Percentiles rank a stretch among this genome's conserved stretches.
Conservation (phyloP, 2,329 filamentous ascomycete species). For the Camillea tinctor region DNA sequence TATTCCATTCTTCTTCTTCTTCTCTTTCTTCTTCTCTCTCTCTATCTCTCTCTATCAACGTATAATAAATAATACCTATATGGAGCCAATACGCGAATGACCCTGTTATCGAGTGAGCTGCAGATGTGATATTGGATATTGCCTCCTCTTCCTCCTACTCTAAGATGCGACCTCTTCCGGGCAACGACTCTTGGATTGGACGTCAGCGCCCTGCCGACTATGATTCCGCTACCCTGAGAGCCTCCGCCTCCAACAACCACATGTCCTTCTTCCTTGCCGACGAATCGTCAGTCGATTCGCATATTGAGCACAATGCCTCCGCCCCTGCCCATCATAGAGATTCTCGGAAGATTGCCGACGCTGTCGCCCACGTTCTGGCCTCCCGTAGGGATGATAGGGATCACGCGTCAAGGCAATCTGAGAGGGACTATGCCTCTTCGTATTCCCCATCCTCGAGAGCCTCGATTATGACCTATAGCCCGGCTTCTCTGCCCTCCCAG, state of each 20-base stretch:
- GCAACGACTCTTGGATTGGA: conserved; percentile 41
- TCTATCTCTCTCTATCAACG: conserved; percentile 4
- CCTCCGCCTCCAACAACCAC: conserved; percentile 37
- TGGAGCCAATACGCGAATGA: neutral
- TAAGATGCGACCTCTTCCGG: conserved; percentile 46
- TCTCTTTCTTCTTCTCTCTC: neutral
- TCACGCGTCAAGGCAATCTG: conserved; percentile 10
- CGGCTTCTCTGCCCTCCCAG: conserved; percentile 29
- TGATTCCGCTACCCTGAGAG: conserved; percentile 34
- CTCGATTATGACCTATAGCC: conserved; percentile 33
- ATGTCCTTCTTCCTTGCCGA: conserved; percentile 54
- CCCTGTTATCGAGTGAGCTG: conserved; percentile 5
- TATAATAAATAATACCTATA: conserved; percentile 1
- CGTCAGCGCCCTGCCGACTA: conserved; percentile 41
- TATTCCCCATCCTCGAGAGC: conserved; percentile 32
- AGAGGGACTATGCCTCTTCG: conserved; percentile 17
- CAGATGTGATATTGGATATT: conserved; percentile 12
- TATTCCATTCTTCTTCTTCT: neutral
- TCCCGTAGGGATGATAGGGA: conserved; percentile 24
- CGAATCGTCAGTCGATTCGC: conserved; percentile 47
- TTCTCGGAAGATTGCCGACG: conserved; percentile 27
- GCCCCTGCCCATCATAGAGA: conserved; percentile 32
- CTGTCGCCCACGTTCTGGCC: neutral
- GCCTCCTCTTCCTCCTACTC: neutral
- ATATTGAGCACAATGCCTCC: conserved; percentile 31